Evolutionary conservation across 495 filamentous ascomycete genomes (phyloP).

Genomic region (Penicillium flavigenum): DNA sequence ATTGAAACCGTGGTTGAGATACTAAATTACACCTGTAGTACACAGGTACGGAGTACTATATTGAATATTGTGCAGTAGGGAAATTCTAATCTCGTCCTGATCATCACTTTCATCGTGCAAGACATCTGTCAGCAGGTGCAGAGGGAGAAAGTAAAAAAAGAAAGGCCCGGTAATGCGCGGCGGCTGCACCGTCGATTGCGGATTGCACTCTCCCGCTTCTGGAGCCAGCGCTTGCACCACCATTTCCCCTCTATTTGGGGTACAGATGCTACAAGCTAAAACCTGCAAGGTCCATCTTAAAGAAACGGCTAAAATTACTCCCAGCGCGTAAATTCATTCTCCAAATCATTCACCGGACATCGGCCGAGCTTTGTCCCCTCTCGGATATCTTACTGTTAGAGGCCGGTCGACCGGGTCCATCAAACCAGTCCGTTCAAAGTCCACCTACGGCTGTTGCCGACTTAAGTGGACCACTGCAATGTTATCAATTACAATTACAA

Average conservation of each 20-base stretch:
- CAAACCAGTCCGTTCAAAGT: background rate
- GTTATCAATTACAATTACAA: background rate
- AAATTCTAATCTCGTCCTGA: constrained; percentile 4
- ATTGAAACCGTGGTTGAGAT: background rate
- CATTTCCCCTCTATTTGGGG: constrained; percentile 8
- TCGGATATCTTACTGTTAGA: constrained; percentile 8
- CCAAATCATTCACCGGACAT: constrained; percentile 4
- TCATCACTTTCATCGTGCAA: constrained; percentile 13
- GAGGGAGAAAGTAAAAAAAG: constrained; percentile 6
- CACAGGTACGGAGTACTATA: background rate
- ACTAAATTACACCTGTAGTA: background rate
- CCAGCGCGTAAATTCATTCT: background rate
- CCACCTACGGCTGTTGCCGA: constrained; percentile 16
- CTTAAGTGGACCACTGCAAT: constrained; percentile 3
- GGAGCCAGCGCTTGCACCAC: constrained; percentile 9
- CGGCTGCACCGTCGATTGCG: constrained; percentile 30
- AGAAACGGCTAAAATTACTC: background rate
- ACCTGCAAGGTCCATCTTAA: constrained; percentile 13
- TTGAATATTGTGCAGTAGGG: background rate
- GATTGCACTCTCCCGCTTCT: constrained; percentile 12
- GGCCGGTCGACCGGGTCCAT: constrained; percentile 5
- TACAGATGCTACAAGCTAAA: background rate
- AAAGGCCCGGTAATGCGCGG: constrained; percentile 25
- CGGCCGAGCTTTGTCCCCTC: background rate
- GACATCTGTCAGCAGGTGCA: constrained; percentile 12